Percentiles rank a stretch among this genome's conserved stretches.
Conservation (phyloP, 306 rosid species). For the Ammopiptanthus mongolicus region DNA sequence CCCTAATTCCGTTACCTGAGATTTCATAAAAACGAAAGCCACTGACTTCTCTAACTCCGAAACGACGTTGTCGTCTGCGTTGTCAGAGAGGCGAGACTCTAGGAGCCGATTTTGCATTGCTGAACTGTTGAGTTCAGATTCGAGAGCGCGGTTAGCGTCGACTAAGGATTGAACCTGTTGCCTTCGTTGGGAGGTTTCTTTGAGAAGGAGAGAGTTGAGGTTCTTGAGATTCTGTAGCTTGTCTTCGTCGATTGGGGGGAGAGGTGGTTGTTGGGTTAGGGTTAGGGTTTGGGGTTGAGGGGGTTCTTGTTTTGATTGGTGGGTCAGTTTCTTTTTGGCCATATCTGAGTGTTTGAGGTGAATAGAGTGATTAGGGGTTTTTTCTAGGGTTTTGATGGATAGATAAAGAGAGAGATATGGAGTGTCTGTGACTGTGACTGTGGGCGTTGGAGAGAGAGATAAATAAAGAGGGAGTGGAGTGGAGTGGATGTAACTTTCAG, state of each 20-base stretch:
- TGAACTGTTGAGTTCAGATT: slow-evolving; percentile 28
- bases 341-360: slow-evolving; percentile 26
- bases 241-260: neutral
- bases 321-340: slow-evolving; percentile 59
- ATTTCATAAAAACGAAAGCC: slow-evolving; percentile 23
- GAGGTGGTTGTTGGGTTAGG: neutral
- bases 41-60: slow-evolving; percentile 39
- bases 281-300: neutral
- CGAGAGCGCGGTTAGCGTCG: slow-evolving; percentile 27
- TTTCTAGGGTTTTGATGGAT: neutral
- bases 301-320: slow-evolving; percentile 15
- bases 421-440: neutral
- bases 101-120: slow-evolving; percentile 23
- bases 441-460: neutral
- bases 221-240: slow-evolving; percentile 49
- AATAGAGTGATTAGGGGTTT: slow-evolving; percentile 35
- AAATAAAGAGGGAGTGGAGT: too few species aligned
- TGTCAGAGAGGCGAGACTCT: slow-evolving; percentile 15
- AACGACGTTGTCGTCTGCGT: slow-evolving; percentile 9
- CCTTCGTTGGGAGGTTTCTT: slow-evolving; percentile 45
- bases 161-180: slow-evolving; percentile 39
- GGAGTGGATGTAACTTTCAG: neutral
- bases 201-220: slow-evolving; percentile 44
- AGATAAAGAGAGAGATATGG: neutral
- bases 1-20: slow-evolving; percentile 34